Evolutionary conservation across 768 basidiomycete genomes (phyloP).

Genomic region (Pisolithus microcarpus): DNA sequence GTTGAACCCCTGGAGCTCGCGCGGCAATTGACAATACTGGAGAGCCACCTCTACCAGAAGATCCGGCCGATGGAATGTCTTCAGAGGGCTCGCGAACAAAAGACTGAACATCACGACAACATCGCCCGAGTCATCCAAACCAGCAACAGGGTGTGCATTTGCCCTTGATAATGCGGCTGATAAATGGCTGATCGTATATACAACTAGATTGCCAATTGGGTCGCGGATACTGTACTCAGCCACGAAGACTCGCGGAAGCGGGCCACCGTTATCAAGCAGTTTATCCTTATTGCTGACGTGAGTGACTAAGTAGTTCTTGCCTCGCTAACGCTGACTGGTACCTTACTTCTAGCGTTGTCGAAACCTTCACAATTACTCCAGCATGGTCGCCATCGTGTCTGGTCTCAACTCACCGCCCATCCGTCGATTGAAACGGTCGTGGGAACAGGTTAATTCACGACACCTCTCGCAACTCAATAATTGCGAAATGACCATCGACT

Average conservation of each 20-base stretch:
- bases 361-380: conserved; percentile 85
- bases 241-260: conserved; percentile 81
- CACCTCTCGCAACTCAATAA: conserved; percentile 65
- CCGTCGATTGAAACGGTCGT: conserved; percentile 85
- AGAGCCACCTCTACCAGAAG: conserved; percentile 77
- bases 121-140: conserved; percentile 83
- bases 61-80: conserved; percentile 90
- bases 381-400: conserved; percentile 94
- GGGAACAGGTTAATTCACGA: conserved; percentile 79
- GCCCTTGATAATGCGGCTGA: not conserved
- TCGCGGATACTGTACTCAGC: conserved; percentile 73
- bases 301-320: conserved; percentile 24
- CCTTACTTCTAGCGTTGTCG: conserved; percentile 80
- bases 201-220: conserved; percentile 84
- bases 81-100: conserved; percentile 72
- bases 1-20: conserved; percentile 87
- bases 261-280: conserved; percentile 76
- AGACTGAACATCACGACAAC: conserved; percentile 68
- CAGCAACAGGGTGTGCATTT: conserved; percentile 64
- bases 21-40: conserved; percentile 87
- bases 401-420: conserved; percentile 93
- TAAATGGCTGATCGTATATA: not conserved
- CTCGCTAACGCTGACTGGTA: conserved; percentile 5
- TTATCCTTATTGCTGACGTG: conserved; percentile 88
- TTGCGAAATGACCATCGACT: conserved; percentile 87